Percentiles rank a stretch among this genome's conserved stretches.
Evolutionary conservation across 2,329 filamentous ascomycete genomes (phyloP).

Genomic region (Zymoseptoria tritici): DNA sequence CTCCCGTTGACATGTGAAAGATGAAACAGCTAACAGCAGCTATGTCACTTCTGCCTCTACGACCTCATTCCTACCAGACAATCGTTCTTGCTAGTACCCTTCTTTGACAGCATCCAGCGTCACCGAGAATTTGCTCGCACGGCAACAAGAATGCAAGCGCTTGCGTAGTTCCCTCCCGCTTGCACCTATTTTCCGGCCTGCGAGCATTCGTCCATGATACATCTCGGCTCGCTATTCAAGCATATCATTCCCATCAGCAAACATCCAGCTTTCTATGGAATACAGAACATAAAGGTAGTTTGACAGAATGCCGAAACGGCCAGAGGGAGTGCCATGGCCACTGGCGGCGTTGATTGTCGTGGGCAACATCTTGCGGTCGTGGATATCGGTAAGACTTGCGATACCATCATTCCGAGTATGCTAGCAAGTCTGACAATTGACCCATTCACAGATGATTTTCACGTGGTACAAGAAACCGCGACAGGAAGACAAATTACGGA

Average conservation of each 20-base stretch:
- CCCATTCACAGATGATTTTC: not conserved
- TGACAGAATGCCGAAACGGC: not conserved
- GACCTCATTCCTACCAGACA: not conserved
- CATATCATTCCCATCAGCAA: too few species aligned
- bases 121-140: too few species aligned
- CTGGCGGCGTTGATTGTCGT: slow-evolving; percentile 1
- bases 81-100: not conserved
- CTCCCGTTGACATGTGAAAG: not conserved
- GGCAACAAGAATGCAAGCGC: not conserved
- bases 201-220: not conserved
- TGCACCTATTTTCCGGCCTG: not conserved
- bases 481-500: slow-evolving; percentile 7
- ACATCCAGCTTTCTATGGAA: not conserved
- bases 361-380: slow-evolving; percentile 1
- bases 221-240: not conserved
- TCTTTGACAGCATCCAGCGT: not conserved
- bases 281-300: not conserved
- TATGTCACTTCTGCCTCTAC: not conserved
- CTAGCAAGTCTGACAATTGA: not conserved
- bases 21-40: not conserved
- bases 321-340: not conserved
- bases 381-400: not conserved
- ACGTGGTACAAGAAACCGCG: slow-evolving; percentile 2
- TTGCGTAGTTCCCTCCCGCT: not conserved
- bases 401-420: too few species aligned